A percentile compares a stretch with the other conserved stretches of the same genome.
phyloP scores from a whole-genome alignment of 495 filamentous ascomycete genomes.

The Daldinia caldariorum region DNA sequence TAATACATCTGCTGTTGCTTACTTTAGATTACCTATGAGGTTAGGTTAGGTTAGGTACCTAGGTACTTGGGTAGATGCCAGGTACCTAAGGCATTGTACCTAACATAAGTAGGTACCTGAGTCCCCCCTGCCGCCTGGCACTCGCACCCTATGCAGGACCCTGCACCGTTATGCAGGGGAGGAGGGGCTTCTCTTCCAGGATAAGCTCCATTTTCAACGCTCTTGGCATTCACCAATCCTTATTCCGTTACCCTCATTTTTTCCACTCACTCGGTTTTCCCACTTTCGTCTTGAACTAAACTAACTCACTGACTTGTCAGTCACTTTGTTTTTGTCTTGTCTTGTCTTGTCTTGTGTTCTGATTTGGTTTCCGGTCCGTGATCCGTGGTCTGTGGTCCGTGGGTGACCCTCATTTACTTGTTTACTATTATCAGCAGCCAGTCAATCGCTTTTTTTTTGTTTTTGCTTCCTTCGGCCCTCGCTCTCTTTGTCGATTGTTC shows the following conservation, averaged over 20 bases:
- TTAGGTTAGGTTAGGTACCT: not conserved
- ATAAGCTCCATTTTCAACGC: slow-evolving; percentile 26
- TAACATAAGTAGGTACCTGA: too few species aligned
- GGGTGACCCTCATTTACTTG: slow-evolving; percentile 13
- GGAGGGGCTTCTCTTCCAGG: slow-evolving; percentile 28
- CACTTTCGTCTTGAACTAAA: slow-evolving; percentile 34
- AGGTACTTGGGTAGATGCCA: too few species aligned
- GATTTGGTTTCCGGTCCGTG: slow-evolving; percentile 18
- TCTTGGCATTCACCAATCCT: slow-evolving; percentile 33
- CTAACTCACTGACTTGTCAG: slow-evolving; percentile 15
- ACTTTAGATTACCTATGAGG: too few species aligned
- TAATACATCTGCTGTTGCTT: too few species aligned
- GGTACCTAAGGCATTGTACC: too few species aligned
- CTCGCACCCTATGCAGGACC: slow-evolving; percentile 14
- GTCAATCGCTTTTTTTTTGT: slow-evolving; percentile 19
- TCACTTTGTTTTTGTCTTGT: slow-evolving; percentile 24
- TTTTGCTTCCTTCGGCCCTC: slow-evolving; percentile 30
- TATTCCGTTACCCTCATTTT: slow-evolving; percentile 38
- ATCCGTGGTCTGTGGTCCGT: slow-evolving; percentile 5
- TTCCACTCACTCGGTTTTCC: slow-evolving; percentile 39
- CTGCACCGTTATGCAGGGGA: slow-evolving; percentile 33
- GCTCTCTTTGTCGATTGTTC: slow-evolving; percentile 28
- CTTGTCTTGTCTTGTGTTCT: slow-evolving; percentile 15
- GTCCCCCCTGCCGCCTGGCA: slow-evolving; percentile 4
- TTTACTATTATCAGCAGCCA: slow-evolving; percentile 6